Percentiles rank a stretch among this genome's conserved stretches.
phyloP scores from a whole-genome alignment of 768 basidiomycete genomes.

The Tulasnella sp. region DNA sequence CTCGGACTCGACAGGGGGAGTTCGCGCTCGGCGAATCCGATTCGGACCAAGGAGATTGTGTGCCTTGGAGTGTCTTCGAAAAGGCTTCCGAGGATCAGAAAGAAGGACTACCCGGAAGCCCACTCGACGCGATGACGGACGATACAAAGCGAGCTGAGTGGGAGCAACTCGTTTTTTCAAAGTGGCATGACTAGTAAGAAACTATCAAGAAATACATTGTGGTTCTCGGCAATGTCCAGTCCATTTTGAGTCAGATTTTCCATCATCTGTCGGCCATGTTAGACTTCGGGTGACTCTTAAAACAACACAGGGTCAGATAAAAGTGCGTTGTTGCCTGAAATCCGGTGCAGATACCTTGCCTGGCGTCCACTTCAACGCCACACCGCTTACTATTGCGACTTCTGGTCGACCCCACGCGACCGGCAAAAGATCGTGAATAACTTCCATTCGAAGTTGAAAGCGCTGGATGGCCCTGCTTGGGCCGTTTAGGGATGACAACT shows the following conservation, averaged over 20 bases:
- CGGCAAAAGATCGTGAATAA: neutral
- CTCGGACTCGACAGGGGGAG: constrained; percentile 81
- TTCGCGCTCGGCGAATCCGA: constrained; percentile 42
- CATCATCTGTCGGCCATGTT: no score
- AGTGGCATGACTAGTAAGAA: constrained; percentile 29
- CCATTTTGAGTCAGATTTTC: no score
- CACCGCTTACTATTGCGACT: no score
- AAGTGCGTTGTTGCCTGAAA: neutral
- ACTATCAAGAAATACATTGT: no score
- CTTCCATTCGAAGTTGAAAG: neutral
- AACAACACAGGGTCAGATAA: neutral
- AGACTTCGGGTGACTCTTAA: neutral
- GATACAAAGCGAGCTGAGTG: constrained; percentile 69
- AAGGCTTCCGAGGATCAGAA: constrained; percentile 50
- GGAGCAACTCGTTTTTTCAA: constrained; percentile 75
- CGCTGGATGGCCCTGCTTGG: neutral
- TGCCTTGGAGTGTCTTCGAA: constrained; percentile 72
- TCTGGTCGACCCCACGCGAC: no score
- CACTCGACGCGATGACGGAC: constrained; percentile 35
- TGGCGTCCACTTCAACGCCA: neutral
- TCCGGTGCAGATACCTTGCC: neutral
- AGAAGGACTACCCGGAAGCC: constrained; percentile 42
- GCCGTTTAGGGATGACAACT: neutral
- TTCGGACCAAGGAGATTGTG: constrained; percentile 53
- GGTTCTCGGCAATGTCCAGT: no score